phyloP scores from a whole-genome alignment of 306 rosid genomes.

The Fragaria nilgerrensis region DNA sequence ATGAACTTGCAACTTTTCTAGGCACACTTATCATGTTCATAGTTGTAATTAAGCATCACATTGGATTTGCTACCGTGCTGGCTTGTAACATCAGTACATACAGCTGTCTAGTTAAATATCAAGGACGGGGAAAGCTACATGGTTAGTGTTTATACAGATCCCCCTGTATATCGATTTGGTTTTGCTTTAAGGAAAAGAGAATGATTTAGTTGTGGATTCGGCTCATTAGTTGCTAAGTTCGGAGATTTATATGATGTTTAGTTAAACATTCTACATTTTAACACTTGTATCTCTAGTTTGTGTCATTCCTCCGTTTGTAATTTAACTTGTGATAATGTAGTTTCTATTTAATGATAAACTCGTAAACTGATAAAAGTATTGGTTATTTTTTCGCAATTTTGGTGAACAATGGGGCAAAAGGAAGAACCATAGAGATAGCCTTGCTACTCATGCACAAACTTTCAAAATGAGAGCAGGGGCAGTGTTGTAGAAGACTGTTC shows the following conservation, averaged over 20 bases:
- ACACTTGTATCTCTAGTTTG: neutral
- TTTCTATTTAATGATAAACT: neutral
- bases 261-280: neutral
- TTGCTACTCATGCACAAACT: no score
- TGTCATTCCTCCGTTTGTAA: neutral
- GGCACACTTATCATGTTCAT: neutral
- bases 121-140: neutral
- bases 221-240: neutral
- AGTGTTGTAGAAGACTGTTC: neutral
- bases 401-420: neutral
- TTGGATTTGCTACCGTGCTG: neutral
- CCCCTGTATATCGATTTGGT: neutral
- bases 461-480: no score
- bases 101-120: constrained; percentile 5
- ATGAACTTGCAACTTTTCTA: neutral
- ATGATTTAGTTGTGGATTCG: neutral
- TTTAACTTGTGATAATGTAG: neutral
- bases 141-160: neutral
- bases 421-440: no score
- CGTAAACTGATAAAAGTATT: neutral
- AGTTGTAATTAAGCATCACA: neutral
- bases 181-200: neutral
- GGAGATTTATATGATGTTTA: neutral
- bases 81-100: neutral
- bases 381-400: neutral